phyloP scores from a whole-genome alignment of 768 basidiomycete species.

The Boletales sp. region DNA sequence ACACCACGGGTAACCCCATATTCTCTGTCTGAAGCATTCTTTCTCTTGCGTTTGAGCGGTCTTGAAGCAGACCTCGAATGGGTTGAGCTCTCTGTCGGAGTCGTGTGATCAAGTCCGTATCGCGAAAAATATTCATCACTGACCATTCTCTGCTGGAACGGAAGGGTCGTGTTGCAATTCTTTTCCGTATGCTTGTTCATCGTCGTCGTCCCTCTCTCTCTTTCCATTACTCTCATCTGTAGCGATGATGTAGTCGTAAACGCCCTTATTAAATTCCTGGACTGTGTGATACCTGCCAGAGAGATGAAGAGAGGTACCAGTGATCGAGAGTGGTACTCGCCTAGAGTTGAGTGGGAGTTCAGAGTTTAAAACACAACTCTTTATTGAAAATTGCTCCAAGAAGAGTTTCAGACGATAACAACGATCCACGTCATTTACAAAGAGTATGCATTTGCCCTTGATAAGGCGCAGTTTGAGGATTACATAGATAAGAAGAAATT shows the following conservation, averaged over 20 bases:
- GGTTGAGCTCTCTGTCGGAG: slow-evolving; percentile 45
- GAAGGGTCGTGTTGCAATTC: neutral
- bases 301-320: slow-evolving; percentile 1
- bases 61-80: slow-evolving; percentile 14
- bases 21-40: slow-evolving; percentile 59
- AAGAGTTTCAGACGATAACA: slow-evolving; percentile 97
- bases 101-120: slow-evolving; percentile 26
- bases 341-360: slow-evolving; percentile 94
- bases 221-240: slow-evolving; percentile 81
- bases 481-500: slow-evolving; percentile 94
- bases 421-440: slow-evolving; percentile 94
- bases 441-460: slow-evolving; percentile 93
- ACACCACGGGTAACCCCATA: slow-evolving; percentile 95
- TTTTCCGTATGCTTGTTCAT: slow-evolving; percentile 41
- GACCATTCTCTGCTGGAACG: slow-evolving; percentile 28
- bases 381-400: slow-evolving; percentile 95
- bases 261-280: slow-evolving; percentile 97
- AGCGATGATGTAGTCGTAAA: slow-evolving; percentile 98
- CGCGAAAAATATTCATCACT: slow-evolving; percentile 5
- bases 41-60: slow-evolving; percentile 52
- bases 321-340: slow-evolving; percentile 29
- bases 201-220: slow-evolving; percentile 47
- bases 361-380: slow-evolving; percentile 92
- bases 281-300: slow-evolving; percentile 82
- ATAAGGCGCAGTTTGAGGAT: slow-evolving; percentile 95